Evolutionary conservation across 2,329 filamentous ascomycete species (phyloP).

Genomic region (Intubia oerlemansii): DNA sequence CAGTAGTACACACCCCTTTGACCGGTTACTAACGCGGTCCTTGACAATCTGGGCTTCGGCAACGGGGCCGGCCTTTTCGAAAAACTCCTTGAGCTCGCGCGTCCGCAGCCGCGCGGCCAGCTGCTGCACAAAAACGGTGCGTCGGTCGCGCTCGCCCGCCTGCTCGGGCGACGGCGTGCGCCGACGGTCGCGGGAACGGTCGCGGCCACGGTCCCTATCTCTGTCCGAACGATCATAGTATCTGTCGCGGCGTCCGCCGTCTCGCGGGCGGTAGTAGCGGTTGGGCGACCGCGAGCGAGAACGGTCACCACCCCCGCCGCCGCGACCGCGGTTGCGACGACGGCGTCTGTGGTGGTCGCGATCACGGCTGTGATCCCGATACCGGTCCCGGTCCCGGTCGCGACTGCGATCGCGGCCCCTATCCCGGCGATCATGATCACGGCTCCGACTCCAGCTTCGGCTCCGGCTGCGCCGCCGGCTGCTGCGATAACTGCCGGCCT

Average conservation of each 20-base stretch:
- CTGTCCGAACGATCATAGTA: constrained; percentile 1
- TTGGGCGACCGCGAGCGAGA: constrained; percentile 57
- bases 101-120: constrained; percentile 83
- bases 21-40: constrained; percentile 86
- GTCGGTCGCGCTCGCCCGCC: constrained; percentile 88
- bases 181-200: constrained; percentile 18
- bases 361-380: too few species aligned
- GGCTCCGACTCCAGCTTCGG: too few species aligned
- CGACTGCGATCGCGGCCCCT: not conserved
- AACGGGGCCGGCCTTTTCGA: constrained; percentile 83
- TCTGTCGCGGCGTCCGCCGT: constrained; percentile 15
- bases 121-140: constrained; percentile 96
- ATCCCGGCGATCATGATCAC: not conserved
- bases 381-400: not conserved
- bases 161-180: constrained; percentile 20
- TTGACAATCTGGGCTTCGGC: constrained; percentile 98
- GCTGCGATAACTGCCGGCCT: constrained; percentile 60
- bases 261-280: constrained; percentile 33
- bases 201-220: constrained; percentile 3
- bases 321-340: constrained; percentile 2
- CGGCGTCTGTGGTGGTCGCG: constrained; percentile 3
- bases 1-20: constrained; percentile 72
- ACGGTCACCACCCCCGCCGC: too few species aligned
- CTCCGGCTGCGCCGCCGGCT: constrained; percentile 61
- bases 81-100: constrained; percentile 83